phyloP scores from a whole-genome alignment of 371 early-diverging fungal genomes.

The Apophysomyces sp. region DNA sequence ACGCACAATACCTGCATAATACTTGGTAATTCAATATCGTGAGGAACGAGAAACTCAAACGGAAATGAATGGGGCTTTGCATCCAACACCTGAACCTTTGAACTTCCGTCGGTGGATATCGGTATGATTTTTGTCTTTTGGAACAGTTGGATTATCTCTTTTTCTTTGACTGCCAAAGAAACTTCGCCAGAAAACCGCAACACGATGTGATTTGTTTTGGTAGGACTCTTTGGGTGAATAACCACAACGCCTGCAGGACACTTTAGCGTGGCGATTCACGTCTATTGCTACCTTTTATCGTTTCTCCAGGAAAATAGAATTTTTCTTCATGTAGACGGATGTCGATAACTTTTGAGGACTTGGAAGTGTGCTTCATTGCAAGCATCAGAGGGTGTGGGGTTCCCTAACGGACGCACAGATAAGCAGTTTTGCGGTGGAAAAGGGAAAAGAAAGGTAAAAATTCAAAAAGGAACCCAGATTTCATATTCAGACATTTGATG shows the following conservation, averaged over 20 bases:
- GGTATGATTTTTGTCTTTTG: slow-evolving; percentile 19
- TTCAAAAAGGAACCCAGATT: not conserved
- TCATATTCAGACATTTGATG: not conserved
- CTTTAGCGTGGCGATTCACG: not conserved
- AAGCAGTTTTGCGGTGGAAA: not conserved
- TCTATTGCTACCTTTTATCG: slow-evolving; percentile 36
- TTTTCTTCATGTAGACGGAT: slow-evolving; percentile 47
- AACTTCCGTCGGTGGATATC: slow-evolving; percentile 11
- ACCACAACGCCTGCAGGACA: slow-evolving; percentile 30
- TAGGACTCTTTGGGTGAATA: slow-evolving; percentile 40
- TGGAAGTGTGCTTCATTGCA: not conserved
- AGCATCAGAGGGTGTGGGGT: not conserved
- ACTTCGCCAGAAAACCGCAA: slow-evolving; percentile 40
- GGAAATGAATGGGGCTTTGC: slow-evolving; percentile 36
- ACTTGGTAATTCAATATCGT: slow-evolving; percentile 36
- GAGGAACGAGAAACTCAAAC: slow-evolving; percentile 44
- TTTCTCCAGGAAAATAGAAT: slow-evolving; percentile 50
- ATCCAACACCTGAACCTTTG: slow-evolving; percentile 30
- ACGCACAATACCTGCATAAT: slow-evolving; percentile 35
- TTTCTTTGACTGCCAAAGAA: slow-evolving; percentile 29
- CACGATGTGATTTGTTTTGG: slow-evolving; percentile 35
- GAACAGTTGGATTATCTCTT: slow-evolving; percentile 32
- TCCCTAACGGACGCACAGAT: not conserved
- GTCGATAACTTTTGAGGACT: slow-evolving; percentile 27
- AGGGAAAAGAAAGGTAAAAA: not conserved